Conservation (phyloP, 208 protist species). For the Leishmania turanica region DNA sequence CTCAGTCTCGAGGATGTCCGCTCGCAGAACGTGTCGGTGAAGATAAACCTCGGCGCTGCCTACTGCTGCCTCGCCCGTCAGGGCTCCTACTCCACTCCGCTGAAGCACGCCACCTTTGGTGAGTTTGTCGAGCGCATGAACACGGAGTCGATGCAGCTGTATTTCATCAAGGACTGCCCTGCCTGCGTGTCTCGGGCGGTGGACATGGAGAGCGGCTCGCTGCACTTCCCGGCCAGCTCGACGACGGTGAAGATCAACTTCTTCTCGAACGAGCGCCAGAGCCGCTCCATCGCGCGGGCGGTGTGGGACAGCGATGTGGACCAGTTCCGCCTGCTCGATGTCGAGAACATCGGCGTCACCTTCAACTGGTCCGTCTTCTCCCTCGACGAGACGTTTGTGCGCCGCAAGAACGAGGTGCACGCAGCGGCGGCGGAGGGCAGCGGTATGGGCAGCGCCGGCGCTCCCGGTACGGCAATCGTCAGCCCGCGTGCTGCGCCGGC, state of each 20-base stretch:
- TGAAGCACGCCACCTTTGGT: slow-evolving; percentile 79
- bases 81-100: slow-evolving; percentile 73
- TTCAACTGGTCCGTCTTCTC: slow-evolving; percentile 90
- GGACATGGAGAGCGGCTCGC: slow-evolving; percentile 70
- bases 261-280: slow-evolving; percentile 85
- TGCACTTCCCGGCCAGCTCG: slow-evolving; percentile 67
- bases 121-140: slow-evolving; percentile 89
- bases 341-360: slow-evolving; percentile 80
- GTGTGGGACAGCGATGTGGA: slow-evolving; percentile 78
- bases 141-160: slow-evolving; percentile 87
- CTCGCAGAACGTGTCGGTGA: slow-evolving; percentile 73
- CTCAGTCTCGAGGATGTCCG: slow-evolving; percentile 76
- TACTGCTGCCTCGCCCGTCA: slow-evolving; percentile 84
- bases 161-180: slow-evolving; percentile 85
- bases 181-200: slow-evolving; percentile 81
- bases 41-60: slow-evolving; percentile 76
- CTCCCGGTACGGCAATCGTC: background rate
- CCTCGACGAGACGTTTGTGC: slow-evolving; percentile 69
- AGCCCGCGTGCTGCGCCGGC: background rate
- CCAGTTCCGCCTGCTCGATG: slow-evolving; percentile 78
- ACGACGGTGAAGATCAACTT: slow-evolving; percentile 84
- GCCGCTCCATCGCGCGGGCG: slow-evolving; percentile 72
- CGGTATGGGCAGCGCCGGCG: background rate
- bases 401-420: slow-evolving; percentile 21
- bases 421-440: background rate